Evolutionary conservation across 768 basidiomycete species (phyloP).

Genomic region (Mycena leptocephala): DNA sequence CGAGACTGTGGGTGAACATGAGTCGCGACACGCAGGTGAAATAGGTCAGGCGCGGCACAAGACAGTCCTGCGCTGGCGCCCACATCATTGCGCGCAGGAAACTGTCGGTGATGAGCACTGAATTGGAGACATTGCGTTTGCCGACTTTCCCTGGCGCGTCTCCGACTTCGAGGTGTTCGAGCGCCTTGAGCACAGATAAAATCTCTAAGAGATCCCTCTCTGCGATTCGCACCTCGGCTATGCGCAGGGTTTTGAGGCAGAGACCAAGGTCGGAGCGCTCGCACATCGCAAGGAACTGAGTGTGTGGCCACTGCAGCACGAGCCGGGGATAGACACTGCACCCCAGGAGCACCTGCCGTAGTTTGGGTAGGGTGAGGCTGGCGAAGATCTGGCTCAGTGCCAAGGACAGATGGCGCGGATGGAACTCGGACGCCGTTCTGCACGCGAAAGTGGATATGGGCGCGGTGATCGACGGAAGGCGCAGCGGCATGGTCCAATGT

Average conservation of each 20-base stretch:
- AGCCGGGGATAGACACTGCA: neutral
- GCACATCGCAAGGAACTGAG: conserved; percentile 10
- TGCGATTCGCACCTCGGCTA: conserved; percentile 4
- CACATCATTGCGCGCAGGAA: no score
- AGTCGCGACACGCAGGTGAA: no score
- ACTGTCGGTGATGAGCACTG: no score
- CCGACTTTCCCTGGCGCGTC: no score
- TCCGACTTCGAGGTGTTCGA: conserved; percentile 16
- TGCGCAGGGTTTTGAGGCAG: conserved; percentile 8
- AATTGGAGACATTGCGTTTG: no score
- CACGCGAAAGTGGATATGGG: neutral
- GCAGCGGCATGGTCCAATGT: no score
- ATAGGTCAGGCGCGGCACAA: conserved; percentile 5
- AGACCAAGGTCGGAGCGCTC: conserved; percentile 2
- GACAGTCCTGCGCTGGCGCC: neutral
- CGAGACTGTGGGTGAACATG: no score
- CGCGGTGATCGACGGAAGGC: no score
- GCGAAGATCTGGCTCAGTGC: neutral
- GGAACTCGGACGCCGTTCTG: neutral
- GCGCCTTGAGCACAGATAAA: neutral
- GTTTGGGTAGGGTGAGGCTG: conserved; percentile 5
- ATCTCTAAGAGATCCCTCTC: no score
- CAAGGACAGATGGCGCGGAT: neutral
- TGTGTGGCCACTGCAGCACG: conserved; percentile 27
- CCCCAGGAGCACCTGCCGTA: neutral